Conservation (phyloP, 1,139 yeast genomes). For the Meyerozyma carpophila region DNA sequence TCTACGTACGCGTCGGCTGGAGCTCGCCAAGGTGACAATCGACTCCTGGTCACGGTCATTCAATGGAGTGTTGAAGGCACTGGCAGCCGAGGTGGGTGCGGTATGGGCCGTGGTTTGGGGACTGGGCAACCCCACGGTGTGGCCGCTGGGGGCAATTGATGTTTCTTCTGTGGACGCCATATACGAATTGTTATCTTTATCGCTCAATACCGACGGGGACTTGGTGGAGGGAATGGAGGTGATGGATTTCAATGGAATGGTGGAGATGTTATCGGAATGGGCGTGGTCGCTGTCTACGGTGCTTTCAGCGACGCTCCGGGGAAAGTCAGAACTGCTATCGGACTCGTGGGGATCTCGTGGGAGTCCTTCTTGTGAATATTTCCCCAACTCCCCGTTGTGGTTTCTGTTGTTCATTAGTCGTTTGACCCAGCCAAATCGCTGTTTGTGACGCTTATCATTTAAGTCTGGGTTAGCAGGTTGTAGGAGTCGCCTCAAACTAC, state of each 20-base stretch:
- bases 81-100: conserved; percentile 3
- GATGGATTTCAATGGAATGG: conserved; percentile 49
- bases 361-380: conserved; percentile 4
- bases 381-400: conserved; percentile 3
- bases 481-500: neutral
- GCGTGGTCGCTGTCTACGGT: conserved; percentile 6
- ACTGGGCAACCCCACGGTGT: conserved; percentile 6
- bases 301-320: conserved; percentile 1
- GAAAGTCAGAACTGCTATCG: neutral
- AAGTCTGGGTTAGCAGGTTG: conserved; percentile 1
- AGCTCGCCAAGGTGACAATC: conserved; percentile 50
- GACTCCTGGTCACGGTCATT: conserved; percentile 46
- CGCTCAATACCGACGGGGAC: conserved; percentile 40
- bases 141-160: conserved; percentile 41
- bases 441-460: conserved; percentile 15
- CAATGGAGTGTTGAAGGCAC: conserved; percentile 1
- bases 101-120: conserved; percentile 5
- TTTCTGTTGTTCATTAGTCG: conserved; percentile 25
- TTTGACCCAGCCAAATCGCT: conserved; percentile 43
- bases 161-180: conserved; percentile 51
- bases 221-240: conserved; percentile 45
- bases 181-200: conserved; percentile 32
- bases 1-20: conserved; percentile 44
- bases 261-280: conserved; percentile 37
- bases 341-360: conserved; percentile 2